A percentile compares a stretch with the other conserved stretches of the same genome.
Conservation (phyloP, 148 eudicot species). For the Camellia lanceoleosa region DNA sequence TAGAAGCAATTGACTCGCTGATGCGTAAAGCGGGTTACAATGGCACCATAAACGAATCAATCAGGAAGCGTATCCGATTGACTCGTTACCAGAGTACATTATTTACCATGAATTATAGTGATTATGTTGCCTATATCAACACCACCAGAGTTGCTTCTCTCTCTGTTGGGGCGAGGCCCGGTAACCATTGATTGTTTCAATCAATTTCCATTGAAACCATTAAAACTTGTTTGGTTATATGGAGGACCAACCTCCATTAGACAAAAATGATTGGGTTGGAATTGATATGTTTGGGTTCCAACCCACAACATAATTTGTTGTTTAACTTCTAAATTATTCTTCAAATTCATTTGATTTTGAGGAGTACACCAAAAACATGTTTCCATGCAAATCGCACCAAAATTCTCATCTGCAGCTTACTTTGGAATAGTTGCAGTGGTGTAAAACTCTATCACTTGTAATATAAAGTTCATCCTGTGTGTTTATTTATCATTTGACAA, state of each 20-base stretch:
- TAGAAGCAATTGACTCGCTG: slow-evolving; percentile 82
- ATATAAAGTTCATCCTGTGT: neutral
- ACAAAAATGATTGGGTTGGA: slow-evolving; percentile 11
- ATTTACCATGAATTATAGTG: slow-evolving; percentile 70
- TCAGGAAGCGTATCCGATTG: slow-evolving; percentile 57
- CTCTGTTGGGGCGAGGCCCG: slow-evolving; percentile 48
- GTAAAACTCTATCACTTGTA: neutral
- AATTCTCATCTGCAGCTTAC: neutral
- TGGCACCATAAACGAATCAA: slow-evolving; percentile 64
- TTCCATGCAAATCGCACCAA: neutral
- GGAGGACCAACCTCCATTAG: slow-evolving; percentile 5
- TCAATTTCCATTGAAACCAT: neutral
- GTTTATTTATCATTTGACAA: neutral
- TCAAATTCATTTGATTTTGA: slow-evolving; percentile 18
- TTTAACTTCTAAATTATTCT: slow-evolving; percentile 13
- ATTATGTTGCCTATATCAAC: slow-evolving; percentile 65
- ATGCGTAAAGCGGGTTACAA: slow-evolving; percentile 78
- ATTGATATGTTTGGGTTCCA: slow-evolving; percentile 14
- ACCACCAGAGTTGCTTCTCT: slow-evolving; percentile 61
- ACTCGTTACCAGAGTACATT: slow-evolving; percentile 90
- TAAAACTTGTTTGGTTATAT: slow-evolving; percentile 14
- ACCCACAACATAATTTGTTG: slow-evolving; percentile 6
- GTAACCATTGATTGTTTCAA: slow-evolving; percentile 21
- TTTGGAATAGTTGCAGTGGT: slow-evolving; percentile 4
- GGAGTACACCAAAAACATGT: neutral